Evolutionary conservation across 2,329 filamentous ascomycete genomes (phyloP).

Genomic region (Mycogone perniciosa): DNA sequence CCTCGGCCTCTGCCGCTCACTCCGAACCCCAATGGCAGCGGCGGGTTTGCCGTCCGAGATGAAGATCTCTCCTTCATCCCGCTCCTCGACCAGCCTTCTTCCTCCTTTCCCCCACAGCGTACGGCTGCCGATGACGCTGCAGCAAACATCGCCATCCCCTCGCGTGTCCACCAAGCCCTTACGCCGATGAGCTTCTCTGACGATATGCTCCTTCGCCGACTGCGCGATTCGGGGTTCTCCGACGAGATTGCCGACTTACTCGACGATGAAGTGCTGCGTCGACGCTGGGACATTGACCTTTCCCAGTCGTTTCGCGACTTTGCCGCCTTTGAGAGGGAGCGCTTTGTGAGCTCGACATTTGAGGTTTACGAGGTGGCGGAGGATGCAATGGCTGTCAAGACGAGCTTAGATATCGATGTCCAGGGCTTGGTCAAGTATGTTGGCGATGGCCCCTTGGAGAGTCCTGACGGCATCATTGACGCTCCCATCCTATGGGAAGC

Average conservation of each 20-base stretch:
- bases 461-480: constrained; percentile 28
- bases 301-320: constrained; percentile 27
- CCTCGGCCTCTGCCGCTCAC: constrained; percentile 19
- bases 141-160: constrained; percentile 1
- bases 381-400: constrained; percentile 35
- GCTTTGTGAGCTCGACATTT: constrained; percentile 44
- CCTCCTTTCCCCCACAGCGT: constrained; percentile 1
- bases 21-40: constrained; percentile 16
- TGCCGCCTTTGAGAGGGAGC: constrained; percentile 31
- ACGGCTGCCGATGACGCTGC: constrained; percentile 15
- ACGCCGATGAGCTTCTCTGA: constrained; percentile 31
- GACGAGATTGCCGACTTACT: constrained; percentile 32
- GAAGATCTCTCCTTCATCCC: constrained; percentile 29
- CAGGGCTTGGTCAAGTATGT: constrained; percentile 21
- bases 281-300: constrained; percentile 27
- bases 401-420: constrained; percentile 23
- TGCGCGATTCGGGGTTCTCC: constrained; percentile 37
- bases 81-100: constrained; percentile 19
- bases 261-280: constrained; percentile 31
- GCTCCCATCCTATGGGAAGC: constrained; percentile 36
- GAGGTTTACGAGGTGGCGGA: constrained; percentile 51
- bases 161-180: constrained; percentile 15
- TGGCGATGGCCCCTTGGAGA: constrained; percentile 21
- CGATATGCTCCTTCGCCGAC: constrained; percentile 35
- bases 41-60: constrained; percentile 19